Percentiles rank a stretch among this genome's conserved stretches.
Conservation (phyloP, 2,329 filamentous ascomycete species). For the Dactylonectria estremocensis region DNA sequence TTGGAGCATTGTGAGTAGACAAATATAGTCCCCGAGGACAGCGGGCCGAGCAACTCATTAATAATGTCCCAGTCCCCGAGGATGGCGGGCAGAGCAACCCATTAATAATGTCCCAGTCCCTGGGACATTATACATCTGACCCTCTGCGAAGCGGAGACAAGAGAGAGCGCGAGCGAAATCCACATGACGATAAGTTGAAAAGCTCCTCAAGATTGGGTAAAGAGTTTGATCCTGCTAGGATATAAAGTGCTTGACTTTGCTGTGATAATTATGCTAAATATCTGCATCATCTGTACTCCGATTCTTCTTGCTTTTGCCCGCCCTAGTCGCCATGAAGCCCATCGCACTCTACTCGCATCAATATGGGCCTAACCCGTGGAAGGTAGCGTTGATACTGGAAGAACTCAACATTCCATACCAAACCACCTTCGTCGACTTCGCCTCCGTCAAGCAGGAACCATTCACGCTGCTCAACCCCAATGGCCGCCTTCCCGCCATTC, state of each 20-base stretch:
- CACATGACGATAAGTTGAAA: neutral
- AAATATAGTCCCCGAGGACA: neutral
- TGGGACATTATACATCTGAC: neutral
- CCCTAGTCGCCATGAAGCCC: neutral
- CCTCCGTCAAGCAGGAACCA: constrained; percentile 44
- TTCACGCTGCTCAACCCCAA: constrained; percentile 52
- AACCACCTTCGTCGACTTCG: constrained; percentile 37
- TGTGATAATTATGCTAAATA: neutral
- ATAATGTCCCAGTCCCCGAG: neutral
- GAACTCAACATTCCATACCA: constrained; percentile 51
- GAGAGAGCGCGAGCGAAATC: neutral
- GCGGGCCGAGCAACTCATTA: neutral
- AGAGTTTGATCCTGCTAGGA: neutral
- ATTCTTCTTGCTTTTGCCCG: neutral
- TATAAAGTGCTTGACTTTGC: neutral
- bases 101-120: neutral
- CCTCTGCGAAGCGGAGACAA: neutral
- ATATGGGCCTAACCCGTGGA: constrained; percentile 41
- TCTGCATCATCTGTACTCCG: neutral
- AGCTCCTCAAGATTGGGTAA: neutral
- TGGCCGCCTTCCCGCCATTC: constrained; percentile 49
- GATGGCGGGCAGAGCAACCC: neutral
- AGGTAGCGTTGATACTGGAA: constrained; percentile 49
- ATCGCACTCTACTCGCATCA: neutral
- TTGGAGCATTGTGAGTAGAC: neutral